phyloP scores from a whole-genome alignment of 768 basidiomycete genomes.

The Tricholoma furcatifolium region DNA sequence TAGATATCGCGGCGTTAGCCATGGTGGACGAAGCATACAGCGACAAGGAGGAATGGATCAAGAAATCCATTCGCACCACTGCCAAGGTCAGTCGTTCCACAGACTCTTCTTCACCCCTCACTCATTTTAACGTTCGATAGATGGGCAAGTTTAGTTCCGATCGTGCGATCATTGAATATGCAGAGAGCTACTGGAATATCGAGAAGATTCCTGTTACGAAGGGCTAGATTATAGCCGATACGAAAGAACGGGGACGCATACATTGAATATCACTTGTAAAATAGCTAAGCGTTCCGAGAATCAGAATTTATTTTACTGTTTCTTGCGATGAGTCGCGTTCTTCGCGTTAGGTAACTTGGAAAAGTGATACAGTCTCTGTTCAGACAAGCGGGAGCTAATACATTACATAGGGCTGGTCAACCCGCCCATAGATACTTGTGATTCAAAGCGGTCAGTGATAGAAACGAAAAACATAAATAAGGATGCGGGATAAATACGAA shows the following conservation, averaged over 20 bases:
- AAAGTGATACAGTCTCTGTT: too few relatives aligned
- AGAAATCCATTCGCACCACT: conserved; percentile 84
- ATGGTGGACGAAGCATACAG: conserved; percentile 90
- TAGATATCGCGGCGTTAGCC: conserved; percentile 77
- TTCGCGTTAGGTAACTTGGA: too few relatives aligned
- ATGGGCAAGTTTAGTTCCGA: conserved; percentile 99
- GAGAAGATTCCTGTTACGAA: conserved; percentile 40
- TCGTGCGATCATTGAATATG: conserved; percentile 89
- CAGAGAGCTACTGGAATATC: conserved; percentile 84
- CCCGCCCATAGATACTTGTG: too few relatives aligned
- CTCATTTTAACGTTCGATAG: conserved; percentile 26
- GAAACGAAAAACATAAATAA: conserved; percentile 1
- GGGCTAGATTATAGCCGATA: conserved; percentile 1
- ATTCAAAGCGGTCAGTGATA: too few relatives aligned
- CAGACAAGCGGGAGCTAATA: too few relatives aligned
- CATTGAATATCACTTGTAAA: too few relatives aligned
- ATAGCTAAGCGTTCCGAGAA: too few relatives aligned
- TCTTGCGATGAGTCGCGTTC: too few relatives aligned
- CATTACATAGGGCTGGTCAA: too few relatives aligned
- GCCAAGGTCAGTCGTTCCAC: conserved; percentile 50
- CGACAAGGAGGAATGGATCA: conserved; percentile 85
- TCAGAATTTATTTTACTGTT: too few relatives aligned
- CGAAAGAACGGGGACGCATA: too few relatives aligned
- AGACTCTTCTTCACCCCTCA: neutral
- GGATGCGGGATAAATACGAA: conserved; percentile 4